Evolutionary conservation across 2,329 filamentous ascomycete species (phyloP), one percentile per base, ranked within the genome.

Genomic region (Fusarium concolor): DNA sequence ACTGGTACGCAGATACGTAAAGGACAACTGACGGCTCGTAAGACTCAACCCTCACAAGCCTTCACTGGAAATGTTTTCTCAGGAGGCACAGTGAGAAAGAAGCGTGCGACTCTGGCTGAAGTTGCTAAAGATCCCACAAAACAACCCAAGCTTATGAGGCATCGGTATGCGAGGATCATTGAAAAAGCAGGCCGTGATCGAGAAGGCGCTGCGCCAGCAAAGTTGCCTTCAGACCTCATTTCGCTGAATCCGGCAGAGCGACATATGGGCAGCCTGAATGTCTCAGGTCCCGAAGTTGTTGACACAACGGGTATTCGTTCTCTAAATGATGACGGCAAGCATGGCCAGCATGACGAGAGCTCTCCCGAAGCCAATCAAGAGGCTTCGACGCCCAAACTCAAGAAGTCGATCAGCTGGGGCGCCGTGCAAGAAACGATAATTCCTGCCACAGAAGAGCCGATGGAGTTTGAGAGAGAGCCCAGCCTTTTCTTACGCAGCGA

Each of bases 41-140:
- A 53, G 47, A 60, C 51, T 17, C 64, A 68, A 31, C 44, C 44
- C 20, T 20, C 62, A 22, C 51, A 54, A 11, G 46, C 42, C 8
- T 63, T 57, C 24, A 64, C 56, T 28, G 54, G 54, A 29, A 87
- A 86, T 58, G 79, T 87, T 2, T 87, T 87, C 46, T 65, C 74
- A 9, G 77, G 77, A 11, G 84, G 85, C 3, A 83, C 77, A 57
- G 74, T 68, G 26, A 75, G 70, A 29, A 83, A 80, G 62, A 69
- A 71, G 20, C 77, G 81, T 15, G 42, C 56, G 3, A 79, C 67
- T 14, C 72, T 87, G 5, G 71, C 68, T 15, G 79, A 83, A 5
- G 76, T 56, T 10, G 81, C 83, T 59, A 72, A 72, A 15, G 81
- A 87, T 71, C 68, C 80, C 10, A 77, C 68, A 3, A 84, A 79